phyloP scores from a whole-genome alignment of 2,329 filamentous ascomycete genomes.

The Diaporthe aspalathi region DNA sequence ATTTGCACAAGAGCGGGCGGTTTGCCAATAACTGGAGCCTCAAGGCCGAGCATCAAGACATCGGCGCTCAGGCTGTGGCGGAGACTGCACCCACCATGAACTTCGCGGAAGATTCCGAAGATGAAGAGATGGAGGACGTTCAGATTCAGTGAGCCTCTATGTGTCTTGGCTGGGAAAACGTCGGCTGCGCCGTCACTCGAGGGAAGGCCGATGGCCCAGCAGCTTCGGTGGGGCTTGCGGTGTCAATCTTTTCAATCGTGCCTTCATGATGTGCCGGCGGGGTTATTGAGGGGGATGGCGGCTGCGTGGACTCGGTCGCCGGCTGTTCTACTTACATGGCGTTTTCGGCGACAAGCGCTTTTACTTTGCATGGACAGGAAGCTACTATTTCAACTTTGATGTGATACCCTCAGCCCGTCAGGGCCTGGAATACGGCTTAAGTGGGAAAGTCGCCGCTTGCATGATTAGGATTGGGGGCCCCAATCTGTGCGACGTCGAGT shows the following conservation, averaged over 20 bases:
- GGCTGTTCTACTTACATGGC: background rate
- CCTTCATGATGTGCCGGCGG: background rate
- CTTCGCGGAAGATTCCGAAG: conserved; percentile 69
- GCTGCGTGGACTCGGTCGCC: background rate
- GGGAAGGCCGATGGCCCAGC: background rate
- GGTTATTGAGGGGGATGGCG: background rate
- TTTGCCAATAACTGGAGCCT: conserved; percentile 90
- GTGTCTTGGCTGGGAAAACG: background rate
- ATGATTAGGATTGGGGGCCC: background rate
- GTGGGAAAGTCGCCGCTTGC: background rate
- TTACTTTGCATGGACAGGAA: conserved; percentile 22
- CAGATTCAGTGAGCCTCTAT: conserved; percentile 9
- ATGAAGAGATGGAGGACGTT: conserved; percentile 82
- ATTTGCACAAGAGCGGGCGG: conserved; percentile 82
- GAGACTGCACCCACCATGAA: conserved; percentile 56
- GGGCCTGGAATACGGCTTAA: background rate
- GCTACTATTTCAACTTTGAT: conserved; percentile 22
- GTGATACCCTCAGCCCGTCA: conserved; percentile 14
- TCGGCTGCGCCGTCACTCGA: background rate
- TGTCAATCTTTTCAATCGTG: background rate
- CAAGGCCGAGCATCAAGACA: conserved; percentile 70
- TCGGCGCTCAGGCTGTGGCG: conserved; percentile 60
- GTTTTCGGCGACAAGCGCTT: conserved; percentile 6
- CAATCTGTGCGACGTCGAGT: too few species aligned
- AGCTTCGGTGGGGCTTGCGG: background rate